Base-by-base conservation (phyloP, 2,329 filamentous ascomycete genomes). In the Leptographium flavum region DNA sequence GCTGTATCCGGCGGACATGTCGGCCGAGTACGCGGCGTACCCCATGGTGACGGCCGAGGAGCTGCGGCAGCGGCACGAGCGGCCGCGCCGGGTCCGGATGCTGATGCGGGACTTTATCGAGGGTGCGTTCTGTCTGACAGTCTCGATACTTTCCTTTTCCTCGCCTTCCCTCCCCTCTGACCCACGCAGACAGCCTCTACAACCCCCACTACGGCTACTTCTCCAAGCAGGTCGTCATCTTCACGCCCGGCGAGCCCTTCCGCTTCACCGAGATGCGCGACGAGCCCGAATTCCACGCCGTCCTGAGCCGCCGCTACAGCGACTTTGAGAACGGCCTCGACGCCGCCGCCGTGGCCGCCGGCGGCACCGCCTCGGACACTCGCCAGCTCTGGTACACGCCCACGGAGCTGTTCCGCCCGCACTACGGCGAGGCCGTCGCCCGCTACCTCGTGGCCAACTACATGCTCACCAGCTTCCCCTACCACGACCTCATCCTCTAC, bases 331-430 rank as follows among this genome's bases (percentile, higher is more conserved):
- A 96, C 59, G 67, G 70, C 21, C 75, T 98, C 47, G 93, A 98
- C 60, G 74, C 73, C 39, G 70, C 75, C 47, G 70, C 81, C 21
- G 64, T 64, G 43, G 50, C 49, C 1, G 21, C 19, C 30, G 75
- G 75, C 39, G 76, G 81, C 52, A 77, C 83, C 45, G 85, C 66
- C 32, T 59, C 54, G n/a, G 75, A 81, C 40, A 82, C 85, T 35
- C 79, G 92, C 10, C 92, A 98, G 66, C 71, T 98, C 39, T 98
- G 92, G 92, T 93, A 98, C 63, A 98, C 92, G 13, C 92, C 93
- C 0, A 98, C 92, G 0, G 92, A 98, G 67, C 77, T 98, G 19
- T 98, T 98, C 67, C 78, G 86, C 28, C 92, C 93, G 0, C 93
- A 90, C 64, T 98, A 98, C 61, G 93, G 90, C 58, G 88, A 98